phyloP scores from a whole-genome alignment of 352 stramenopile genomes.

The Aphanomyces euteiches region DNA sequence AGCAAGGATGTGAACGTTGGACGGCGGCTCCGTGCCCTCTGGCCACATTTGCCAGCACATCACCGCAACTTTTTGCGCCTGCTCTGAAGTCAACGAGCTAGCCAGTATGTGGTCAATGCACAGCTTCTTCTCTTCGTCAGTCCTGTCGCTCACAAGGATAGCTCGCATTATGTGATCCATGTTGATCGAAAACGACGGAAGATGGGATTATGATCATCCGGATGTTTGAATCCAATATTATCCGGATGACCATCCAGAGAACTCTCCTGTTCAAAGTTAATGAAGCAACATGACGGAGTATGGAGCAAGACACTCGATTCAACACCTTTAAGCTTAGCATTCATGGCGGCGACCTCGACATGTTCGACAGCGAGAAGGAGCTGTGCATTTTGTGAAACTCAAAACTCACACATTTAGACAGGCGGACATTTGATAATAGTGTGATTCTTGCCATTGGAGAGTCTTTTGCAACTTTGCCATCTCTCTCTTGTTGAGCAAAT shows the following conservation, averaged over 20 bases:
- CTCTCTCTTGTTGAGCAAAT: too few relatives aligned
- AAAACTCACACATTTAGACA: too few relatives aligned
- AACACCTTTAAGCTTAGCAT: neutral
- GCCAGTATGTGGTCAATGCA: constrained; percentile 23
- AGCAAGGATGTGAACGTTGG: neutral
- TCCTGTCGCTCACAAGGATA: constrained; percentile 20
- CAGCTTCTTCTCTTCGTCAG: constrained; percentile 21
- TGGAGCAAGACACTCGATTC: neutral
- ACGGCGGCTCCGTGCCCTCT: neutral
- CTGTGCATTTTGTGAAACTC: too few relatives aligned
- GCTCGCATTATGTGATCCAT: constrained; percentile 24
- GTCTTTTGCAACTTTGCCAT: too few relatives aligned
- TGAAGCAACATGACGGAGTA: neutral
- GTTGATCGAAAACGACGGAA: neutral
- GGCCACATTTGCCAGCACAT: constrained; percentile 25
- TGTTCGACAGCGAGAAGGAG: too few relatives aligned
- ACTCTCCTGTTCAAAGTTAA: too few relatives aligned
- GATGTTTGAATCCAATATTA: neutral
- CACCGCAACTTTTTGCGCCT: neutral
- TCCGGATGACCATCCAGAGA: neutral
- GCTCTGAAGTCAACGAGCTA: constrained; percentile 14
- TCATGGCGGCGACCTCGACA: too few relatives aligned
- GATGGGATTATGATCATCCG: too few relatives aligned
- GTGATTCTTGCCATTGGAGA: too few relatives aligned
- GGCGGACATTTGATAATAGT: too few relatives aligned